Percentiles rank a stretch among this genome's conserved stretches.
Evolutionary conservation across 176 grass and related monocot genomes (phyloP).

Genomic region (Metroxylon sagu): DNA sequence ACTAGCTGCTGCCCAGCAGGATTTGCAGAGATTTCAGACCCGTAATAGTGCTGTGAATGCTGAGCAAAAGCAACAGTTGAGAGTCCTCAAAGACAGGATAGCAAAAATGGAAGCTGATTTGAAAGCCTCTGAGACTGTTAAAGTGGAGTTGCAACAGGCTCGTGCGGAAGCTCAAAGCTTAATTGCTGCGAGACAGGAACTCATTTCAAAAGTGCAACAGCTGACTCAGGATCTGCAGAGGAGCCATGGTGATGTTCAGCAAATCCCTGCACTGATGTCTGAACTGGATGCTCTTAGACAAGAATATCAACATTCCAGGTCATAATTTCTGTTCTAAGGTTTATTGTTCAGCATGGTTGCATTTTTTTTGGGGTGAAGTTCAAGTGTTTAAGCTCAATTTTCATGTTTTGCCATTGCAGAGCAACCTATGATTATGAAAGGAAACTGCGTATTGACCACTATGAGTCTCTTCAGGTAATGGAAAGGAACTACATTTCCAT

Average conservation of each 20-base stretch:
- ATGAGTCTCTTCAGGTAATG: constrained; percentile 68
- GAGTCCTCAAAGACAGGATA: constrained; percentile 49
- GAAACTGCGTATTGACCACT: constrained; percentile 72
- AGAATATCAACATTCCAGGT: constrained; percentile 83
- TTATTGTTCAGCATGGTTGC: constrained; percentile 12
- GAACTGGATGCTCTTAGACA: constrained; percentile 57
- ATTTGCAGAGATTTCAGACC: constrained; percentile 58
- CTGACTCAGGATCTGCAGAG: constrained; percentile 84
- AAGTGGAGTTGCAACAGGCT: constrained; percentile 67
- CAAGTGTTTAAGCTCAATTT: neutral
- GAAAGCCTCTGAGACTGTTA: constrained; percentile 42
- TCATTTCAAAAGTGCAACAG: constrained; percentile 44
- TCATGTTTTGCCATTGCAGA: constrained; percentile 30
- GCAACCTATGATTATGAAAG: constrained; percentile 79
- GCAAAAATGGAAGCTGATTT: constrained; percentile 81
- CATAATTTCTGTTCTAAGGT: neutral
- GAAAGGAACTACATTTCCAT: constrained; percentile 80
- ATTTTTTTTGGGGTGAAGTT: neutral
- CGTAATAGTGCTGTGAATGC: constrained; percentile 37
- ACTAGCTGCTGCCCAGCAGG: constrained; percentile 61
- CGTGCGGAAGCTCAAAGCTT: constrained; percentile 62
- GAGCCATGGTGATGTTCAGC: constrained; percentile 58
- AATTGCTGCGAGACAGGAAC: constrained; percentile 41
- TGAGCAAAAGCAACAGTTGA: constrained; percentile 67
- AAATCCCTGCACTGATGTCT: constrained; percentile 46